Conservation (phyloP, 352 stramenopile genomes). For the Globisporangium ultimum region DNA sequence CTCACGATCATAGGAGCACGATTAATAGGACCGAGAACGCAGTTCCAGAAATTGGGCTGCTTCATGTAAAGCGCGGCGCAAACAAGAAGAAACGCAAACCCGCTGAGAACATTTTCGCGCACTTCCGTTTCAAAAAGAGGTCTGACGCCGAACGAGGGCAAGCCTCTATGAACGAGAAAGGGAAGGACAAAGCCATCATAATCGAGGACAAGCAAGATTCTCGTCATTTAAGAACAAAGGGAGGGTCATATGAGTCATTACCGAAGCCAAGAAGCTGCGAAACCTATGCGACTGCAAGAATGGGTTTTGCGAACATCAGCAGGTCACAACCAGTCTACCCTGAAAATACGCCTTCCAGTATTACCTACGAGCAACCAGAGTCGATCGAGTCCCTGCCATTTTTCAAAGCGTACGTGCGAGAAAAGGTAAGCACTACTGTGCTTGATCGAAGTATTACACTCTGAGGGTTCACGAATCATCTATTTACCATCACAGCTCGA, state of each 20-base stretch:
- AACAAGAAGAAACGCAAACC: constrained; percentile 13
- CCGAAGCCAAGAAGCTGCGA: too few relatives aligned
- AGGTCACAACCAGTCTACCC: too few relatives aligned
- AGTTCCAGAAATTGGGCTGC: neutral
- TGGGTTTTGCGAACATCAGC: too few relatives aligned
- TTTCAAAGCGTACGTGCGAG: constrained; percentile 15
- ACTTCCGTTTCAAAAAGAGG: constrained; percentile 14
- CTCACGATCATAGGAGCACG: neutral
- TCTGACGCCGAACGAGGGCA: neutral
- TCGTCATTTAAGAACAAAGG: too few relatives aligned
- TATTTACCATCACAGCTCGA: neutral
- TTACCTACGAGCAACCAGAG: neutral
- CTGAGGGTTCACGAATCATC: too few relatives aligned
- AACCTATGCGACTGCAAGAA: too few relatives aligned
- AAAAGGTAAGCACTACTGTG: constrained; percentile 9
- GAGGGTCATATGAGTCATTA: too few relatives aligned
- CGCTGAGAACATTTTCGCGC: constrained; percentile 10
- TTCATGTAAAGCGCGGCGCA: neutral
- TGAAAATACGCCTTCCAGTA: neutral
- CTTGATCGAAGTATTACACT: too few relatives aligned
- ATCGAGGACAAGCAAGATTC: too few relatives aligned
- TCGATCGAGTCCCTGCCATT: constrained; percentile 13
- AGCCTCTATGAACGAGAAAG: neutral
- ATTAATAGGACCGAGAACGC: neutral
- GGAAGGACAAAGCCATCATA: neutral